Conservation (phyloP, 495 filamentous ascomycete genomes). For the Penicillium alfredii region DNA sequence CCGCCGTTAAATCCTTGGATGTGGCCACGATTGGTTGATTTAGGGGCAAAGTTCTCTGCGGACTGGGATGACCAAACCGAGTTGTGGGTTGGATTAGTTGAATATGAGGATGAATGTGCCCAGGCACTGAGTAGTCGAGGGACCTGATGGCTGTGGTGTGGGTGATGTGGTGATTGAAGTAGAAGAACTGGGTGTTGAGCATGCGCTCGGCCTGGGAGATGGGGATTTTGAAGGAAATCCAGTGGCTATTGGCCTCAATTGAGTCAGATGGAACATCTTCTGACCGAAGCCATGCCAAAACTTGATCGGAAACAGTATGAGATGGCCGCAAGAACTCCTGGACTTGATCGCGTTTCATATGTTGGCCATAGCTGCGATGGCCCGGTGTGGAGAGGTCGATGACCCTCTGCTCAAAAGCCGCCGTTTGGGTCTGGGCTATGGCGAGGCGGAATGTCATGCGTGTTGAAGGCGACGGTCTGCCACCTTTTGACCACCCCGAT, state of each 20-base stretch:
- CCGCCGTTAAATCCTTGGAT: slow-evolving; percentile 22
- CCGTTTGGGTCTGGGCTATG: slow-evolving; percentile 45
- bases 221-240: slow-evolving; percentile 49
- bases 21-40: slow-evolving; percentile 22
- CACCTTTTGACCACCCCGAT: slow-evolving; percentile 41
- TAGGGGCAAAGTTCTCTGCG: slow-evolving; percentile 18
- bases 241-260: slow-evolving; percentile 47
- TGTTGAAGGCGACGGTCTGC: slow-evolving; percentile 27
- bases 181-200: slow-evolving; percentile 49
- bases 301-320: slow-evolving; percentile 29
- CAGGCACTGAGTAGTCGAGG: slow-evolving; percentile 53
- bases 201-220: slow-evolving; percentile 48
- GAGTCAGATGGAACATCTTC: slow-evolving; percentile 36
- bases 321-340: slow-evolving; percentile 44
- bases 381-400: slow-evolving; percentile 58
- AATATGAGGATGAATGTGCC: slow-evolving; percentile 38
- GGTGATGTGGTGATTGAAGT: slow-evolving; percentile 37
- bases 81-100: slow-evolving; percentile 54
- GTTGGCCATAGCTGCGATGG: slow-evolving; percentile 54
- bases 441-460: slow-evolving; percentile 49
- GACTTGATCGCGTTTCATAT: slow-evolving; percentile 55
- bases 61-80: slow-evolving; percentile 37
- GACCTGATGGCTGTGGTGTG: slow-evolving; percentile 44
- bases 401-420: slow-evolving; percentile 53
- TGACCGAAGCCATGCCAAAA: slow-evolving; percentile 47